Percentiles rank a stretch among this genome's conserved stretches.
These are phyloP conservation scores for Polyporus arcularius DNA, from an alignment of 768 basidiomycete species.

Conservation along the genomic window DNA sequence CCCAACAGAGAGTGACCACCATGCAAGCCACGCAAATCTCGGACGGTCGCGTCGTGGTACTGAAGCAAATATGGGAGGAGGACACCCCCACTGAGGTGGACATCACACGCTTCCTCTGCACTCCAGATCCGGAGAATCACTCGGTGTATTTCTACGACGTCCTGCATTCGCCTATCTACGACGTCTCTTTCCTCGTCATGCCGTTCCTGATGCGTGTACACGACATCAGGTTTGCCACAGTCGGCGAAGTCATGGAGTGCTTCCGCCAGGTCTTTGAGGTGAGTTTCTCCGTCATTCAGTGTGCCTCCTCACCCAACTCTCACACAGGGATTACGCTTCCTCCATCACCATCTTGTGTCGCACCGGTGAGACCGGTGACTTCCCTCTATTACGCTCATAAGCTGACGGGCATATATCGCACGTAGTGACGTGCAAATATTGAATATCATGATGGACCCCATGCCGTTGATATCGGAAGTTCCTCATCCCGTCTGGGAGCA, in stretches of 20 bases:
- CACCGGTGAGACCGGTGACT: conserved; percentile 31
- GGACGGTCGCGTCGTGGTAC: conserved; percentile 16
- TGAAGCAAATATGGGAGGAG: conserved; percentile 18
- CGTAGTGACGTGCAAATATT: conserved; percentile 8
- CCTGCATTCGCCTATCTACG: conserved; percentile 12
- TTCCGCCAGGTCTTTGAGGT: conserved; percentile 36
- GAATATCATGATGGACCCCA: conserved; percentile 21
- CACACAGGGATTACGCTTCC: conserved; percentile 35
- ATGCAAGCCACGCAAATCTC: conserved; percentile 25
- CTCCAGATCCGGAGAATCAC: conserved; percentile 26
- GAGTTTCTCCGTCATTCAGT: not conserved
- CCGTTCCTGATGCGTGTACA: conserved; percentile 31
- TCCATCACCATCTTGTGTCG: conserved; percentile 38
- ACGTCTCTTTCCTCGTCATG: conserved; percentile 30
- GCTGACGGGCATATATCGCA: not conserved
- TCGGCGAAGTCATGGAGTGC: conserved; percentile 39
- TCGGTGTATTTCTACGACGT: conserved; percentile 25
- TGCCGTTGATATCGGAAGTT: conserved; percentile 20
- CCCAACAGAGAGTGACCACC: not conserved
- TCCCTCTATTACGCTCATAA: no score
- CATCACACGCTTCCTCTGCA: conserved; percentile 9
- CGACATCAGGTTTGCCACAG: conserved; percentile 33
- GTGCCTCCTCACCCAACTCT: not conserved
- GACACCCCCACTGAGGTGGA: conserved; percentile 23
- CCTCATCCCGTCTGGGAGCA: conserved; percentile 12